phyloP scores from a whole-genome alignment of 495 filamentous ascomycete species.

The Podospora anserina region DNA sequence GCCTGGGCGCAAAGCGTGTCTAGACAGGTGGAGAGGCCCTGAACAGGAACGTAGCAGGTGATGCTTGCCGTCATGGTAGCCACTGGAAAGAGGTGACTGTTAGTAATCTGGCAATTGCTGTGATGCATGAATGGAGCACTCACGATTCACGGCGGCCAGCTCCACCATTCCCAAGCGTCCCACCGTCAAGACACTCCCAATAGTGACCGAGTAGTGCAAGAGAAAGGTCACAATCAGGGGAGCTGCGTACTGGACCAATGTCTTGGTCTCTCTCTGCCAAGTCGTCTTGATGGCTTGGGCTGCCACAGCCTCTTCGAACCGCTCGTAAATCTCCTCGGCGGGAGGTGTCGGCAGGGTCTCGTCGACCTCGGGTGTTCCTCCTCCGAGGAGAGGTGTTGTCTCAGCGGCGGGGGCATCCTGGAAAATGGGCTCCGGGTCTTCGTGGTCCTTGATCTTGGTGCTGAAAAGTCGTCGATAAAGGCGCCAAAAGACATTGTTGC shows the following conservation, averaged over 20 bases:
- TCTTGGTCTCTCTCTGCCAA: conserved; percentile 76
- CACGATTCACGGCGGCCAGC: conserved; percentile 59
- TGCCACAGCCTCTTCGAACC: conserved; percentile 75
- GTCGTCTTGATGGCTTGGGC: conserved; percentile 74
- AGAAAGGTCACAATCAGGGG: conserved; percentile 67
- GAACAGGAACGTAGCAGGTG: conserved; percentile 66
- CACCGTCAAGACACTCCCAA: conserved; percentile 66
- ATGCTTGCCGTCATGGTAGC: conserved; percentile 72
- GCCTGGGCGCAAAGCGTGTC: conserved; percentile 75
- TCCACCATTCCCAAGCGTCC: conserved; percentile 61
- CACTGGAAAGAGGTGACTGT: conserved; percentile 36
- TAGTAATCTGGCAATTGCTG: neutral
- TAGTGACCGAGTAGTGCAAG: conserved; percentile 68
- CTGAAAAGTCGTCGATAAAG: conserved; percentile 43
- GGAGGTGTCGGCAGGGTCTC: conserved; percentile 14
- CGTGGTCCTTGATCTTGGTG: conserved; percentile 48
- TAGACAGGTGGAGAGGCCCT: conserved; percentile 66
- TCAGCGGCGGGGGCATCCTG: conserved; percentile 27
- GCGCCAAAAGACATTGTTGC: conserved; percentile 20
- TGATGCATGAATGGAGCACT: conserved; percentile 10
- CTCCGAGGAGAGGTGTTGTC: conserved; percentile 36
- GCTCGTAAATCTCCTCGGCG: conserved; percentile 34
- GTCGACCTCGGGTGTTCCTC: neutral
- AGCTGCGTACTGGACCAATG: conserved; percentile 53
- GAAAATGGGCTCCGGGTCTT: conserved; percentile 49